Percentiles rank a stretch among this genome's conserved stretches.
Evolutionary conservation across 305 asterid species (phyloP).

Genomic region (Galium porrigens): DNA sequence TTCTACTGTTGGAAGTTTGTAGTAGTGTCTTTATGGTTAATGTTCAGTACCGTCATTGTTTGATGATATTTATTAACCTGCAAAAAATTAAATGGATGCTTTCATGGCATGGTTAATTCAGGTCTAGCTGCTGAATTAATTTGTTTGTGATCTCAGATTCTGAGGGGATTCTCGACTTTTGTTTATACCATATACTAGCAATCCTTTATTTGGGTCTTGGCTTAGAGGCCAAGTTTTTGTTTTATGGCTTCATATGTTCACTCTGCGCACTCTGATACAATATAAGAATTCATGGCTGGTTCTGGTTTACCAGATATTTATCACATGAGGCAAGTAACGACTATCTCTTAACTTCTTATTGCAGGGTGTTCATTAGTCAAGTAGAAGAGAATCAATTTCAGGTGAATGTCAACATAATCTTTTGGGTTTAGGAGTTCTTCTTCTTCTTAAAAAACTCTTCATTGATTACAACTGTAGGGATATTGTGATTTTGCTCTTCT

Average conservation of each 20-base stretch:
- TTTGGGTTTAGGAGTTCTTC: slow-evolving; percentile 9
- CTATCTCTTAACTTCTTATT: slow-evolving; percentile 12
- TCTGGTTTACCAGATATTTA: neutral
- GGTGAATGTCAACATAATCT: slow-evolving; percentile 29
- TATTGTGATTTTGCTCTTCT: slow-evolving; percentile 19
- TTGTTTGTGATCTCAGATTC: neutral
- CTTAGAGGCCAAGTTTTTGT: neutral
- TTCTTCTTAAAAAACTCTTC: neutral
- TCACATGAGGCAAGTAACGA: neutral
- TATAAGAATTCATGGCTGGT: neutral
- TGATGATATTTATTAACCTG: neutral
- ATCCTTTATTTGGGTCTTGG: neutral
- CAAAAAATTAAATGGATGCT: neutral
- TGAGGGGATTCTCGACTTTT: neutral
- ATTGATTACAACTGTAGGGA: slow-evolving; percentile 12
- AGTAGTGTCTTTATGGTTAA: neutral
- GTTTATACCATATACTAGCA: neutral
- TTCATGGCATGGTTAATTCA: neutral
- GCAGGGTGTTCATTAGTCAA: slow-evolving; percentile 62
- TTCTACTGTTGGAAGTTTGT: neutral
- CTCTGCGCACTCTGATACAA: neutral
- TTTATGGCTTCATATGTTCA: neutral
- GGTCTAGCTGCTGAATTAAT: neutral
- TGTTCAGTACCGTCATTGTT: neutral
- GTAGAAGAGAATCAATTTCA: slow-evolving; percentile 39